Base-by-base conservation (phyloP, 805 yeast species). In the Cyberlindnera mycetangii region DNA sequence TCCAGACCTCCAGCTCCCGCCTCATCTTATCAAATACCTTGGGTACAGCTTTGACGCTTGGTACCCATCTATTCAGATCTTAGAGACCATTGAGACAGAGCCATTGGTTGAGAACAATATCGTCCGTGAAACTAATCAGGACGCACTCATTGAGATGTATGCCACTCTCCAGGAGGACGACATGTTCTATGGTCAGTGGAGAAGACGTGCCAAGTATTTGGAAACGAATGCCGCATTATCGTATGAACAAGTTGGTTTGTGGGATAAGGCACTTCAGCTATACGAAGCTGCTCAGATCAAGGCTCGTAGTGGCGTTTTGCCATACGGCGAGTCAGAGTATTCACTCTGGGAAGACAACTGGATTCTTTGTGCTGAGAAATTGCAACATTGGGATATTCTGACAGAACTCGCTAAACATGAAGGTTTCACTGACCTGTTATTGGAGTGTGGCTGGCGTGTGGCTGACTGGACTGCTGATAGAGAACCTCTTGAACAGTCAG, bases 371-470 rank as follows among this genome's bases (percentile, higher is more conserved):
- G 96, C 99, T 3, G 97, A 93, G 61, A 92, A 92, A 63, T 70
- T 93, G 32, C 99, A 93, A 61, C 97, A 93, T 53, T 93, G 99
- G 99, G 99, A 93, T 60, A 84, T 93, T 38, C 71, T 93, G 47
- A 92, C 99, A 0, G 99, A 93, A 58, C 72, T 95, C 24, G 97
- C 99, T 3, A 89, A 92, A 56, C 98, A 95, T 59, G 99, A 95
- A 70, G 97, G 97, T 0, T 95, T 92, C 61, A 89, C 97, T 0
- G 99, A 93, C 59, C 71, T 93, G 52, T 68, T 95, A 20, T 71
- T 93, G n/a, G 99, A 93, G 64, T 95, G 99, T 74, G 99, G 98
- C 31, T 93, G 99, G 99, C 76, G 99, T 59, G 95, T 93, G 32
- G 97, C 99, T 7, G 98, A 93, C 59, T 93, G 99, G 99, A 84